A percentile compares a stretch with the other conserved stretches of the same genome.
phyloP scores from a whole-genome alignment of 1,284 basidiomycete genomes.

The Ceratobasidium sp. region DNA sequence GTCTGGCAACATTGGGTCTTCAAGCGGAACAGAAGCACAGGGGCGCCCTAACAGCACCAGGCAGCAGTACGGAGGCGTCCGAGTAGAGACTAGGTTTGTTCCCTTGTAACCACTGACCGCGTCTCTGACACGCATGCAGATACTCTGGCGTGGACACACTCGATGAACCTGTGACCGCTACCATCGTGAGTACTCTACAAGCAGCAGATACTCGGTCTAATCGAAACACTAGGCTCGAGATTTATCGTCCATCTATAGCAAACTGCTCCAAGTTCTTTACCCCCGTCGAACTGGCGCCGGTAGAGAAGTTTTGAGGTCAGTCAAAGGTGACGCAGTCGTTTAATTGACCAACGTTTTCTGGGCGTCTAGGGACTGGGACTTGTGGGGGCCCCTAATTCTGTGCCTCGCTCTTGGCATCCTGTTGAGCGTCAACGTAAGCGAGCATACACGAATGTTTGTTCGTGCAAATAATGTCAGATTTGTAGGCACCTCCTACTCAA shows the following conservation, averaged over 20 bases:
- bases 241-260: conserved; percentile 85
- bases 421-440: conserved; percentile 81
- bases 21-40: conserved; percentile 51
- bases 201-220: conserved; percentile 27
- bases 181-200: conserved; percentile 69
- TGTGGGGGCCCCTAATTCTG: conserved; percentile 92
- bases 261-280: conserved; percentile 90
- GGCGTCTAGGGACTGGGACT: conserved; percentile 83
- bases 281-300: conserved; percentile 73
- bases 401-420: conserved; percentile 85
- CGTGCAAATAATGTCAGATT: background rate
- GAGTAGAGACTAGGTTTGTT: conserved; percentile 80
- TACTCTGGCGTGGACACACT: conserved; percentile 84
- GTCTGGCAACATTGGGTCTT: conserved; percentile 75
- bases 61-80: conserved; percentile 78
- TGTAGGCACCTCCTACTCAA: conserved; percentile 80
- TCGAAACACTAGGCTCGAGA: conserved; percentile 72
- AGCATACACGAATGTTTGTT: conserved; percentile 33
- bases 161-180: conserved; percentile 87
- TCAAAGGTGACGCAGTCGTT: conserved; percentile 7
- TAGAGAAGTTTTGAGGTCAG: conserved; percentile 79
- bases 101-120: background rate
- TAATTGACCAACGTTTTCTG: background rate
- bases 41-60: conserved; percentile 54
- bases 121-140: conserved; percentile 54